A percentile compares a stretch with the other conserved stretches of the same genome.
phyloP scores from a whole-genome alignment of 202 grass and related monocot species.

The Eragrostis tef region DNA sequence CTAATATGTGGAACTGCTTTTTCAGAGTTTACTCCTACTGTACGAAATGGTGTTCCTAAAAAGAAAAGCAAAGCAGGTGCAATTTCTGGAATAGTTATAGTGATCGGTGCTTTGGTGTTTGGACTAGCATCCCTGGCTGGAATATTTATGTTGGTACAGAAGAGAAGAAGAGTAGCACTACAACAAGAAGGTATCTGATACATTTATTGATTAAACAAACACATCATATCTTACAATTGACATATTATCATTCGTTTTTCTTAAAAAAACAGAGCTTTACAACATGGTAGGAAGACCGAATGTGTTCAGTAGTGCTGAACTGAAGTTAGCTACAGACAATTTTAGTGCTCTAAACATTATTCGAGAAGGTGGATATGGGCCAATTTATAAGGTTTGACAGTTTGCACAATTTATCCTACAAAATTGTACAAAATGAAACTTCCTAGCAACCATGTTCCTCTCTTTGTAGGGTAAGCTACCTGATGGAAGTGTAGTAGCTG shows the following conservation, averaged over 20 bases:
- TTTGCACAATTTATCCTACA: background rate
- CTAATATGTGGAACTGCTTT: constrained; percentile 14
- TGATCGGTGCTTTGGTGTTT: constrained; percentile 51
- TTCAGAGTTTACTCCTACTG: constrained; percentile 71
- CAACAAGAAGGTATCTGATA: constrained; percentile 56
- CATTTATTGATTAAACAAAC: background rate
- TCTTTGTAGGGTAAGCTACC: constrained; percentile 57
- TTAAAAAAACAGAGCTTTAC: constrained; percentile 51
- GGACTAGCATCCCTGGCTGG: constrained; percentile 47
- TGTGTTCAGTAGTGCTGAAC: constrained; percentile 59
- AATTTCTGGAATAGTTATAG: constrained; percentile 56
- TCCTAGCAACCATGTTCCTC: background rate
- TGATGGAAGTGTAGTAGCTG: constrained; percentile 69
- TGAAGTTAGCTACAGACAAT: constrained; percentile 67
- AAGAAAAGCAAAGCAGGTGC: constrained; percentile 54
- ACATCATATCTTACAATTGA: background rate
- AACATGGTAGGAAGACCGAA: constrained; percentile 53
- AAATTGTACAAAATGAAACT: background rate
- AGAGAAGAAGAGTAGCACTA: constrained; percentile 46
- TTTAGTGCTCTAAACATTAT: constrained; percentile 65
- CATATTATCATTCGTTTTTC: background rate
- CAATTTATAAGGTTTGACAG: constrained; percentile 63
- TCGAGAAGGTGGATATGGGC: constrained; percentile 75
- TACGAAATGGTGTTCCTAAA: constrained; percentile 54
- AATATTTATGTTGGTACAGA: constrained; percentile 43